Conservation (phyloP, 768 basidiomycete genomes). For the Auriscalpium microsporum region DNA sequence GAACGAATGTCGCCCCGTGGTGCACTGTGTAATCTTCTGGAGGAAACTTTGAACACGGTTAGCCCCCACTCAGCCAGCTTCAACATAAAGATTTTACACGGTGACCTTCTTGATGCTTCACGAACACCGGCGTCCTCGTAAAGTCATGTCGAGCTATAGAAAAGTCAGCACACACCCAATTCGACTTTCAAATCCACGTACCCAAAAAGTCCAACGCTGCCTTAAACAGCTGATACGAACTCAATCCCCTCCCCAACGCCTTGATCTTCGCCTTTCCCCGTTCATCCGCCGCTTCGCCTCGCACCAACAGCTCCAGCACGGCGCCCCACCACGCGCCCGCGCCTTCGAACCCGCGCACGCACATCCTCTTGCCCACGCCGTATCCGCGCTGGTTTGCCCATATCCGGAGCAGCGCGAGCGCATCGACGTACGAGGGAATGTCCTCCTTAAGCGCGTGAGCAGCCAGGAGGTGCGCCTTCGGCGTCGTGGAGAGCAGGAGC, state of each 20-base stretch:
- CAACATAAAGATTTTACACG: slow-evolving; percentile 28
- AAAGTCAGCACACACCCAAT: too few relatives aligned
- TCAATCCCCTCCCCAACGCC: slow-evolving; percentile 71
- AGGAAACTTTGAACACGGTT: slow-evolving; percentile 35
- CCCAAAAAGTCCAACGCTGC: slow-evolving; percentile 79
- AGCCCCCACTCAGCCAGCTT: background rate
- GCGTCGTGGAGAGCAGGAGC: slow-evolving; percentile 44
- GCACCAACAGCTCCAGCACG: slow-evolving; percentile 49
- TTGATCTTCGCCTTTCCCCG: slow-evolving; percentile 30
- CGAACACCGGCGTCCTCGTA: slow-evolving; percentile 43
- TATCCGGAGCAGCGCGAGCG: slow-evolving; percentile 69
- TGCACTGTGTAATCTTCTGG: slow-evolving; percentile 46
- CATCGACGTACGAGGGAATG: slow-evolving; percentile 59
- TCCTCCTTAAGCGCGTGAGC: slow-evolving; percentile 38
- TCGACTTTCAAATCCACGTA: slow-evolving; percentile 27
- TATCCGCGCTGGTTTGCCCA: slow-evolving; percentile 91
- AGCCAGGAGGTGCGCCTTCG: slow-evolving; percentile 39
- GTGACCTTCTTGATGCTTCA: slow-evolving; percentile 48
- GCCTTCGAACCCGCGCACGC: slow-evolving; percentile 62
- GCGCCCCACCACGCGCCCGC: slow-evolving; percentile 63
- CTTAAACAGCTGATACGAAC: slow-evolving; percentile 85
- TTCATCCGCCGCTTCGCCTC: slow-evolving; percentile 51
- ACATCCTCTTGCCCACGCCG: slow-evolving; percentile 44
- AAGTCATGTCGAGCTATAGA: slow-evolving; percentile 65
- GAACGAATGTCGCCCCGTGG: slow-evolving; percentile 62